These are phyloP conservation scores for Phalaenopsis equestris DNA, from an alignment of 106 monocot genomes.

Conservation along the genomic window DNA sequence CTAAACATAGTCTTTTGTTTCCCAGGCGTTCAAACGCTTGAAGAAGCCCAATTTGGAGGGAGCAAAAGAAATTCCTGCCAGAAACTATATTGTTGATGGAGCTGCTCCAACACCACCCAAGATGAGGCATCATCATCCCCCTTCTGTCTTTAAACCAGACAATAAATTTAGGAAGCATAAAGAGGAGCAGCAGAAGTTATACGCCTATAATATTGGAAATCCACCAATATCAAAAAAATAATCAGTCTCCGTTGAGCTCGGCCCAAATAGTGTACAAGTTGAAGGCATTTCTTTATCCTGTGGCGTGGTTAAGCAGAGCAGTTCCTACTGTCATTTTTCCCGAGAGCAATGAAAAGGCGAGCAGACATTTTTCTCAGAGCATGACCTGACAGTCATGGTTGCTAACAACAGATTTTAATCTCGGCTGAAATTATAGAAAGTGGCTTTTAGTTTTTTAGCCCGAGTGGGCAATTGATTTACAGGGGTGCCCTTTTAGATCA, in stretches of 20 bases:
- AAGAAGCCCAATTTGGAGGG: constrained; percentile 3
- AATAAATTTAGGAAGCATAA: background rate
- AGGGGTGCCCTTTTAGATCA: constrained; percentile 7
- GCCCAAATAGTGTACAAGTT: background rate
- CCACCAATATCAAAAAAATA: background rate
- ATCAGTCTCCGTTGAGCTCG: background rate
- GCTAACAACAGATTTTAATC: background rate
- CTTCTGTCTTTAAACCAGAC: background rate
- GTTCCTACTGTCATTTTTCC: background rate
- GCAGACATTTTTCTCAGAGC: background rate
- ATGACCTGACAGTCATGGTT: no score
- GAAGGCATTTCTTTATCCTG: background rate
- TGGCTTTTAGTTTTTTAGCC: background rate
- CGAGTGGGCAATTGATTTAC: background rate
- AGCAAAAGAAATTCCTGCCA: background rate
- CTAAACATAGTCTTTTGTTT: background rate
- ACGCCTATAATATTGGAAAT: background rate
- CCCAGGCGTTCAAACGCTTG: constrained; percentile 8
- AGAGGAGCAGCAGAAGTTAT: background rate
- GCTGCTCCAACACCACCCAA: no score
- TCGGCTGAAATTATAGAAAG: constrained; percentile 6
- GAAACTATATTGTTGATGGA: background rate
- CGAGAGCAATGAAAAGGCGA: background rate
- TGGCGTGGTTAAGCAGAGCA: background rate
- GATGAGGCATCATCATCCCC: background rate